Evolutionary conservation across 2,329 filamentous ascomycete genomes (phyloP).

Genomic region (Sporothrix sp.): DNA sequence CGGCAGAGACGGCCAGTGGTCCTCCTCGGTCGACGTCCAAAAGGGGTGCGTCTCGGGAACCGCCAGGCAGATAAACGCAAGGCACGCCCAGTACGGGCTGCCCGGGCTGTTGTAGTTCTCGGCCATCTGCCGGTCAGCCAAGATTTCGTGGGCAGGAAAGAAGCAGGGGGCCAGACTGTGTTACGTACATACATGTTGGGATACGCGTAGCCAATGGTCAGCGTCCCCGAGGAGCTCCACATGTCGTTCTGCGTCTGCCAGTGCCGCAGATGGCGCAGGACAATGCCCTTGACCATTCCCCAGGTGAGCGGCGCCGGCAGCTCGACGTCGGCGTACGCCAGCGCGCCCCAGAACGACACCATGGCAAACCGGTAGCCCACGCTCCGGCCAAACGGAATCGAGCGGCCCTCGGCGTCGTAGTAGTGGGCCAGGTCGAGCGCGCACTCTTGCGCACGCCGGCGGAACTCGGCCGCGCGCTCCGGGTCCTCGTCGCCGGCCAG

Average conservation of each 20-base stretch:
- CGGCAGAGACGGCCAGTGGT: conserved; percentile 45
- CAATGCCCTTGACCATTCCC: conserved; percentile 69
- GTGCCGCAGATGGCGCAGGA: conserved; percentile 66
- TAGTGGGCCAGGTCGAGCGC: conserved; percentile 67
- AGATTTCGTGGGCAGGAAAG: too few relatives aligned
- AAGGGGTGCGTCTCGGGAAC: conserved; percentile 62
- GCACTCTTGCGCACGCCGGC: conserved; percentile 53
- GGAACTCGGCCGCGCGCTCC: conserved; percentile 57
- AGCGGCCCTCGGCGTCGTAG: conserved; percentile 60
- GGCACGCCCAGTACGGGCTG: conserved; percentile 66
- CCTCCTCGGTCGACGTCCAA: conserved; percentile 60
- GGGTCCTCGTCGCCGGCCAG: conserved; percentile 58
- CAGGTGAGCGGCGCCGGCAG: conserved; percentile 62
- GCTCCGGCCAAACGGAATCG: conserved; percentile 68
- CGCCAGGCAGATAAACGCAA: conserved; percentile 65
- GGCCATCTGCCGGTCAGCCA: conserved; percentile 43
- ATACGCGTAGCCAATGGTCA: conserved; percentile 69
- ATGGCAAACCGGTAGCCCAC: conserved; percentile 78
- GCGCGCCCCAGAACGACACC: conserved; percentile 72
- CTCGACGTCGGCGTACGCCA: conserved; percentile 67
- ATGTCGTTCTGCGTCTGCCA: conserved; percentile 69
- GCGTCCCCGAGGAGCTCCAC: conserved; percentile 63
- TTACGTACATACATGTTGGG: conserved; percentile 61
- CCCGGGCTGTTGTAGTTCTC: conserved; percentile 79
- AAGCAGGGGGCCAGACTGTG: too few relatives aligned